phyloP scores from a whole-genome alignment of 495 filamentous ascomycete genomes.

The Penicillium psychrofluorescens region DNA sequence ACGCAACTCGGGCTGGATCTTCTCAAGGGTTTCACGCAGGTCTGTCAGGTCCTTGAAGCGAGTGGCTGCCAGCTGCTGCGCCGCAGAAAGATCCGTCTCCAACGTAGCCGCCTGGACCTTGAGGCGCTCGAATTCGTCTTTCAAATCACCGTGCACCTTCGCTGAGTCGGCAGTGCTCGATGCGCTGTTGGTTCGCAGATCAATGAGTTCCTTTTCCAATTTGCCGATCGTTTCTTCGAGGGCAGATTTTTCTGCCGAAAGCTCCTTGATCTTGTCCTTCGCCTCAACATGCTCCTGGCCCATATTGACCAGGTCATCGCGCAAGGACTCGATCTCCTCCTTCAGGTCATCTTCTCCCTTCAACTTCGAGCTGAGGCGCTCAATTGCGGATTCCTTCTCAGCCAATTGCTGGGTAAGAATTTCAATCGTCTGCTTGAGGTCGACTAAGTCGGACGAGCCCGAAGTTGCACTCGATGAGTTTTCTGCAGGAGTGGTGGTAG shows the following conservation, averaged over 20 bases:
- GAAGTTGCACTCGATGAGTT: conserved; percentile 2
- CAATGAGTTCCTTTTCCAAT: conserved; percentile 55
- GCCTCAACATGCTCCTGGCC: conserved; percentile 78
- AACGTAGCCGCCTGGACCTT: conserved; percentile 61
- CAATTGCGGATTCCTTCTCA: conserved; percentile 67
- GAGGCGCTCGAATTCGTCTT: conserved; percentile 65
- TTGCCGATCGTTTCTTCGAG: conserved; percentile 57
- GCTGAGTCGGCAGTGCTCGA: conserved; percentile 42
- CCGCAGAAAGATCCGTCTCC: conserved; percentile 78
- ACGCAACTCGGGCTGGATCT: conserved; percentile 77
- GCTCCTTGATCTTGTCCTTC: conserved; percentile 68
- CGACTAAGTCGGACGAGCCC: conserved; percentile 21
- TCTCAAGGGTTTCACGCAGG: conserved; percentile 68
- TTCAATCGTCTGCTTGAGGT: conserved; percentile 45
- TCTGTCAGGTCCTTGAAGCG: conserved; percentile 86
- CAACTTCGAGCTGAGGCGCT: conserved; percentile 54
- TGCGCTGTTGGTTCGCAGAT: conserved; percentile 49
- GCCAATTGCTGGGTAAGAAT: conserved; percentile 53
- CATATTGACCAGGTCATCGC: conserved; percentile 66
- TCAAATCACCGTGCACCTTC: conserved; percentile 51
- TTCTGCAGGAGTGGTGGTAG: conserved; percentile 12
- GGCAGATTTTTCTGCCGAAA: conserved; percentile 50
- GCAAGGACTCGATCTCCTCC: conserved; percentile 81
- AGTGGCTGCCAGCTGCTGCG: conserved; percentile 74
- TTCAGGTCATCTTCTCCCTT: conserved; percentile 71